Percentiles rank a stretch among this genome's conserved stretches.
These are phyloP conservation scores for Calocybe indica DNA, from an alignment of 768 basidiomycete species.

Conservation along the genomic window DNA sequence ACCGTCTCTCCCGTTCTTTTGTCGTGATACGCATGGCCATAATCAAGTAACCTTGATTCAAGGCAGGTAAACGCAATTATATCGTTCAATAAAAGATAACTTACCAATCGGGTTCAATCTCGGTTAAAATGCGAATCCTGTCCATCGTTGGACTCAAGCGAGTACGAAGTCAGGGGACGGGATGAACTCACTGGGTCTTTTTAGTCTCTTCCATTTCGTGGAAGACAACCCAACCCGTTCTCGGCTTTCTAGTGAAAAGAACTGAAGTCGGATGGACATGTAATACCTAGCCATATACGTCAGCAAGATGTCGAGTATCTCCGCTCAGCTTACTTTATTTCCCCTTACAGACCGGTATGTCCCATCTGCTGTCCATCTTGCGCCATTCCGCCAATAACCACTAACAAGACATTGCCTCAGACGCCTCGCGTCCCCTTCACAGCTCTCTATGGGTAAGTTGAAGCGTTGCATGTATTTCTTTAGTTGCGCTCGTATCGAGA, in stretches of 20 bases:
- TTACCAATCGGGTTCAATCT: slow-evolving; percentile 93
- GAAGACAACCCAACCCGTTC: slow-evolving; percentile 89
- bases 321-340: slow-evolving; percentile 51
- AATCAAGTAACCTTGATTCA: slow-evolving; percentile 24
- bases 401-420: slow-evolving; percentile 85
- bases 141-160: slow-evolving; percentile 8
- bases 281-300: slow-evolving; percentile 46
- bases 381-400: slow-evolving; percentile 93
- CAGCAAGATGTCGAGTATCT: background rate
- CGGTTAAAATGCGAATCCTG: slow-evolving; percentile 89
- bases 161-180: background rate
- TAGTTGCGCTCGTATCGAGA: slow-evolving; percentile 92
- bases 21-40: slow-evolving; percentile 24
- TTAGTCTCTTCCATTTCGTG: slow-evolving; percentile 97
- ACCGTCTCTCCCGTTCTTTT: background rate
- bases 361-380: slow-evolving; percentile 86
- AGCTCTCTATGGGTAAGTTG: slow-evolving; percentile 74
- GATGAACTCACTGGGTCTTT: slow-evolving; percentile 69
- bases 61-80: background rate
- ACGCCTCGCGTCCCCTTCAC: slow-evolving; percentile 80
- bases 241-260: slow-evolving; percentile 87
- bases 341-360: slow-evolving; percentile 89
- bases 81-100: background rate
- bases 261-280: slow-evolving; percentile 94
- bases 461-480: slow-evolving; percentile 95